Evolutionary conservation across 257 asterid species (phyloP).

Genomic region (Henckelia pumila): DNA sequence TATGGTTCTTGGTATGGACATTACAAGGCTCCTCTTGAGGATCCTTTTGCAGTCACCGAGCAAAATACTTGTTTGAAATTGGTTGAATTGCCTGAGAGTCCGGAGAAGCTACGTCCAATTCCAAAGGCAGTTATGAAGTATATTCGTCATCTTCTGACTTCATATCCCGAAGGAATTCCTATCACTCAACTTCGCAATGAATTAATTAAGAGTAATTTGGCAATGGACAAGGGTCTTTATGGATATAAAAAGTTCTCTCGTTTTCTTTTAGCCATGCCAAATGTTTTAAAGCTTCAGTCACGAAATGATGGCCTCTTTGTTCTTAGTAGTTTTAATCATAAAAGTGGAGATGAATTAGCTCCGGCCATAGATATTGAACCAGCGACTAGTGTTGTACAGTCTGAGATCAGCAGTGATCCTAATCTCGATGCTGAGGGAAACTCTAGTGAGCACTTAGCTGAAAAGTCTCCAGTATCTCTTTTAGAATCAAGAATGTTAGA

Average conservation of each 20-base stretch:
- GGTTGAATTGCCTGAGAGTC: constrained; percentile 38
- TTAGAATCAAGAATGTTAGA: constrained; percentile 29
- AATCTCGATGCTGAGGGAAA: constrained; percentile 29
- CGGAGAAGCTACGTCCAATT: constrained; percentile 54
- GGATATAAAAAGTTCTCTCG: constrained; percentile 75
- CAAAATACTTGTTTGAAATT: constrained; percentile 34
- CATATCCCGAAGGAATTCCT: constrained; percentile 62
- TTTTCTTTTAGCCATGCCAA: constrained; percentile 79
- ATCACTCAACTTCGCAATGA: constrained; percentile 58
- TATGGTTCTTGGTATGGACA: constrained; percentile 87
- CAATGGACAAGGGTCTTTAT: constrained; percentile 56
- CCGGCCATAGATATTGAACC: constrained; percentile 30
- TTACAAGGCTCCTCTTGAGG: constrained; percentile 66
- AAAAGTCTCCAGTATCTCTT: constrained; percentile 26
- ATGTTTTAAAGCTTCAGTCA: constrained; percentile 45
- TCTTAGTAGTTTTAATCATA: constrained; percentile 32
- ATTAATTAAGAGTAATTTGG: constrained; percentile 39
- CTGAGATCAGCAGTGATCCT: constrained; percentile 23
- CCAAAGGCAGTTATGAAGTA: constrained; percentile 57
- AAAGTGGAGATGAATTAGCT: constrained; percentile 38
- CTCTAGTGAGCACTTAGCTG: constrained; percentile 30
- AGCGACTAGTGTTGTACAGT: constrained; percentile 26
- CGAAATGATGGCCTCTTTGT: constrained; percentile 39
- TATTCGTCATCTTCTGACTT: constrained; percentile 42
- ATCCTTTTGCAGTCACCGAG: constrained; percentile 56